These are phyloP conservation scores for Eimeria necatrix DNA, from an alignment of 169 alveolate species.

Conservation along the genomic window DNA sequence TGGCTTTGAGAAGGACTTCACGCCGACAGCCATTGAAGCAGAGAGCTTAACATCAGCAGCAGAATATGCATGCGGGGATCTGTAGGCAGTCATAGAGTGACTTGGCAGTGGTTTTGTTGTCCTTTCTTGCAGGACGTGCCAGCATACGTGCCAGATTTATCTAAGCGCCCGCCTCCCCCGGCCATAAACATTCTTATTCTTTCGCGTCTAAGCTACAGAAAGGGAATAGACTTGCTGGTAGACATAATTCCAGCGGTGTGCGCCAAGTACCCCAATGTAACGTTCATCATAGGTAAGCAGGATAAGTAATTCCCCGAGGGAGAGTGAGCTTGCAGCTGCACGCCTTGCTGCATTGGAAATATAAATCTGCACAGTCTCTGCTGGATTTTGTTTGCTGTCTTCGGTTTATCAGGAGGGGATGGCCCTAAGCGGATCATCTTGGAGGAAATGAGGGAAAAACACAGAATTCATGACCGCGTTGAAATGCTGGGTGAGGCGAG, in stretches of 20 bases:
- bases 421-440: conserved; percentile 97
- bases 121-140: conserved; percentile 82
- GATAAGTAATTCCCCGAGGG: too few species aligned
- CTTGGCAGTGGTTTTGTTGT: not conserved
- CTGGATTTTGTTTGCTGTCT: not conserved
- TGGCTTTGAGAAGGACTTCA: not conserved
- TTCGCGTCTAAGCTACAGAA: conserved; percentile 97
- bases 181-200: conserved; percentile 94
- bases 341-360: not conserved
- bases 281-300: conserved; percentile 81
- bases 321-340: too few species aligned
- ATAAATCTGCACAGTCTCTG: not conserved
- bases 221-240: conserved; percentile 98
- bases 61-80: not conserved
- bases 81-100: too few species aligned
- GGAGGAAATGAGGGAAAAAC: conserved; percentile 96
- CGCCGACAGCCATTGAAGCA: conserved; percentile 6
- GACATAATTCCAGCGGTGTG: conserved; percentile 98
- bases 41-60: not conserved
- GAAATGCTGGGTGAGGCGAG: conserved; percentile 90
- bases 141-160: conserved; percentile 86
- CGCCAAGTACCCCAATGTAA: conserved; percentile 92
- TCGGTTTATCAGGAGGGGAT: conserved; percentile 96
- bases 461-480: conserved; percentile 95
- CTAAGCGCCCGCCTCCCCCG: conserved; percentile 89